phyloP scores from a whole-genome alignment of 768 basidiomycete genomes.

The Suillus hirtellus region DNA sequence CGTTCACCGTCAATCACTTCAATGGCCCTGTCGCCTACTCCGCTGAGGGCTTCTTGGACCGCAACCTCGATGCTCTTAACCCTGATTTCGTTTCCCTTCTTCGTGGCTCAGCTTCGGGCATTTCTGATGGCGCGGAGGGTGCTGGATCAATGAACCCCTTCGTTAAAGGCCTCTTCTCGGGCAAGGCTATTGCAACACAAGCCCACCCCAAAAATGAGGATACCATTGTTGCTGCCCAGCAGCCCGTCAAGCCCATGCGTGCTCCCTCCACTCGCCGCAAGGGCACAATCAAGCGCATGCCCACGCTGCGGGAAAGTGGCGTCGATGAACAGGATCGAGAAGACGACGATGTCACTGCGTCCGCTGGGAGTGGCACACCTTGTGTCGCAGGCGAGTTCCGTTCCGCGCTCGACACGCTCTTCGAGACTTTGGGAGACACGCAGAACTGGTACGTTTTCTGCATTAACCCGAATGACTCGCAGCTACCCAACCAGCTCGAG shows the following conservation, averaged over 20 bases:
- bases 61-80: constrained; percentile 86
- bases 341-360: constrained; percentile 33
- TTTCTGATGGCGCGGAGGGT: constrained; percentile 55
- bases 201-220: constrained; percentile 92
- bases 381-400: constrained; percentile 91
- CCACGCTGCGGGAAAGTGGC: constrained; percentile 34
- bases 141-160: constrained; percentile 88
- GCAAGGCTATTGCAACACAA: constrained; percentile 87
- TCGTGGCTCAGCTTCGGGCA: constrained; percentile 49
- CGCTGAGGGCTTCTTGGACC: constrained; percentile 84
- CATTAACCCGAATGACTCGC: constrained; percentile 93
- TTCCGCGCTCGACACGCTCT: constrained; percentile 78
- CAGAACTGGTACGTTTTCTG: constrained; percentile 93
- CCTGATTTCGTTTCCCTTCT: constrained; percentile 92
- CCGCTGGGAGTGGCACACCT: constrained; percentile 42
- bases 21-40: constrained; percentile 92
- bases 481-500: constrained; percentile 92
- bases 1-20: constrained; percentile 91
- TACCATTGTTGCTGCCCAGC: constrained; percentile 93
- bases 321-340: constrained; percentile 47
- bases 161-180: constrained; percentile 85
- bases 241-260: constrained; percentile 92
- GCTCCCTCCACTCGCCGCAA: constrained; percentile 88
- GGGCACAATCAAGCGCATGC: constrained; percentile 60
- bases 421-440: constrained; percentile 86